Evolutionary conservation across 495 filamentous ascomycete species (phyloP).

Genomic region (Letharia lupina): DNA sequence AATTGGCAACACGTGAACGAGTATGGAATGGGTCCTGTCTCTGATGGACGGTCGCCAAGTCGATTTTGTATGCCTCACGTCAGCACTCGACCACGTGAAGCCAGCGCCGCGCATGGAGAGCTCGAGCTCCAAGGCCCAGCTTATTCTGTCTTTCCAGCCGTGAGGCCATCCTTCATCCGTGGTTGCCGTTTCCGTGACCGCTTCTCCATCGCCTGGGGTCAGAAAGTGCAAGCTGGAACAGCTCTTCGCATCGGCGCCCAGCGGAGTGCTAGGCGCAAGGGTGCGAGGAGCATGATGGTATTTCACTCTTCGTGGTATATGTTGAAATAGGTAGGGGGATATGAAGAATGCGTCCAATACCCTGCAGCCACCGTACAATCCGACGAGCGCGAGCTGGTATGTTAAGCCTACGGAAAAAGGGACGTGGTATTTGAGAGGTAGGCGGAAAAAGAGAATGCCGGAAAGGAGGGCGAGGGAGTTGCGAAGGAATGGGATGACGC

Average conservation of each 20-base stretch:
- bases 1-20: constrained; percentile 21
- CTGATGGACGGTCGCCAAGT: constrained; percentile 22
- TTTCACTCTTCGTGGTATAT: constrained; percentile 23
- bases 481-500: constrained; percentile 19
- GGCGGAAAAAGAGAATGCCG: constrained; percentile 21
- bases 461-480: constrained; percentile 21
- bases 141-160: constrained; percentile 20
- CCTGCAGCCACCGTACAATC: constrained; percentile 23
- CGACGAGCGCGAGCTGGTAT: constrained; percentile 26
- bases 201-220: constrained; percentile 11
- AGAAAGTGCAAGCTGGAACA: constrained; percentile 25
- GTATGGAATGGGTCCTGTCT: constrained; percentile 21
- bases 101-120: constrained; percentile 25
- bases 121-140: constrained; percentile 26
- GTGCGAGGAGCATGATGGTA: constrained; percentile 20
- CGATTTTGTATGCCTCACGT: constrained; percentile 23
- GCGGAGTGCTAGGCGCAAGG: neutral
- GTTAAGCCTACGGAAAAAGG: constrained; percentile 25
- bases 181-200: constrained; percentile 22
- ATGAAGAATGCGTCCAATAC: constrained; percentile 26
- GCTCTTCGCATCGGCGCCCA: constrained; percentile 11
- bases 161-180: constrained; percentile 19
- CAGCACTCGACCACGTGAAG: constrained; percentile 26
- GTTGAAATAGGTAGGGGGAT: constrained; percentile 17
- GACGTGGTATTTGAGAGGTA: constrained; percentile 24